Percentiles rank a stretch among this genome's conserved stretches.
phyloP scores from a whole-genome alignment of 176 grass and related monocot species.

The Eleusine coracana region DNA sequence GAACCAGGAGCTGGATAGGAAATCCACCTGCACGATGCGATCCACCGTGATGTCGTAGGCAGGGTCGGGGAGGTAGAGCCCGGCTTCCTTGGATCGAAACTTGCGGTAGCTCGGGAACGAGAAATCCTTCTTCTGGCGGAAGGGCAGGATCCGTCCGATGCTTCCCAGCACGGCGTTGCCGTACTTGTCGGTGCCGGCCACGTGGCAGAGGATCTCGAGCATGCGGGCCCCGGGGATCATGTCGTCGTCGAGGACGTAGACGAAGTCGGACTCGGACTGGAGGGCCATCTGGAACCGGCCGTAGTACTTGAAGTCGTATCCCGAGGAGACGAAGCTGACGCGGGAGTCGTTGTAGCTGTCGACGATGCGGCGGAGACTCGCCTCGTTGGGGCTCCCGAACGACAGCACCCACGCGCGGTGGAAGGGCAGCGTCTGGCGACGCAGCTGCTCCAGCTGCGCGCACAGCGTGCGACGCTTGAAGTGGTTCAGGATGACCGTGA shows the following conservation, averaged over 20 bases:
- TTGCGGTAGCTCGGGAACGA: conserved; percentile 94
- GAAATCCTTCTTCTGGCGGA: conserved; percentile 87
- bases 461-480: conserved; percentile 95
- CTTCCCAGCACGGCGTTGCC: conserved; percentile 81
- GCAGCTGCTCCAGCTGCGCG: conserved; percentile 78
- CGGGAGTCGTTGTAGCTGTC: conserved; percentile 88
- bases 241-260: conserved; percentile 97
- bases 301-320: conserved; percentile 98
- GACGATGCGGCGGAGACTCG: conserved; percentile 57
- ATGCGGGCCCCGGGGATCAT: conserved; percentile 80
- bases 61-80: conserved; percentile 86
- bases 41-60: conserved; percentile 88
- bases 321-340: conserved; percentile 85
- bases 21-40: conserved; percentile 93
- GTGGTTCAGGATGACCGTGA: conserved; percentile 94
- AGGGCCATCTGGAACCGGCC: conserved; percentile 97
- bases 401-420: conserved; percentile 92
- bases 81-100: conserved; percentile 85
- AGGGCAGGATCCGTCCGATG: conserved; percentile 87
- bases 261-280: conserved; percentile 82
- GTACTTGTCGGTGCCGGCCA: conserved; percentile 91
- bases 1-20: conserved; percentile 93
- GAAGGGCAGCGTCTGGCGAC: conserved; percentile 83
- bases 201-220: conserved; percentile 92
- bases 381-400: conserved; percentile 86